Conservation (phyloP, 768 basidiomycete genomes). For the Tylopilus balloui region DNA sequence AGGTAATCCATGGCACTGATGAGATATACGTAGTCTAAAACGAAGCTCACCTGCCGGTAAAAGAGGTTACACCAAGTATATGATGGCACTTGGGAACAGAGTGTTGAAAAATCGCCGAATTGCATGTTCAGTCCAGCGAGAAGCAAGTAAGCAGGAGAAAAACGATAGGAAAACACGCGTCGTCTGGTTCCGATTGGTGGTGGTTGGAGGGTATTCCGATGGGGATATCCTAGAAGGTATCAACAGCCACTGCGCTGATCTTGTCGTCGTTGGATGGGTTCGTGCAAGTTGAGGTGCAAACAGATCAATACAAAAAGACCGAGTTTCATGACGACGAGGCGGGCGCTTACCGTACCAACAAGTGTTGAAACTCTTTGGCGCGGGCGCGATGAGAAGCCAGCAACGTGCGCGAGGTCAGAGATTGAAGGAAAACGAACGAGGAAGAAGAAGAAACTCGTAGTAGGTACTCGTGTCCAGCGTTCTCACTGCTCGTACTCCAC, state of each 20-base stretch:
- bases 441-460: neutral
- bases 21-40: conserved; percentile 4
- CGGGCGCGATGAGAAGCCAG: neutral
- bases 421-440: neutral
- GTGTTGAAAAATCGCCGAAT: conserved; percentile 70
- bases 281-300: conserved; percentile 27
- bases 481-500: neutral
- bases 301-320: conserved; percentile 29
- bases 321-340: conserved; percentile 17
- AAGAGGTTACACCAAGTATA: conserved; percentile 96
- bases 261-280: conserved; percentile 16
- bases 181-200: neutral
- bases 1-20: conserved; percentile 21
- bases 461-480: no score
- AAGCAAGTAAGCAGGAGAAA: neutral
- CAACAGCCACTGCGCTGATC: conserved; percentile 13
- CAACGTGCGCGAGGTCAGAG: neutral
- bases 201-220: conserved; percentile 11
- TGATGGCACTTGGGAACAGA: conserved; percentile 67
- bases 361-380: neutral
- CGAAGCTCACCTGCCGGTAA: conserved; percentile 67
- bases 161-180: conserved; percentile 2
- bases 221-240: conserved; percentile 19
- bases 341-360: conserved; percentile 19
- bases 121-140: conserved; percentile 35